These are phyloP conservation scores for Boechera stricta DNA, from an alignment of 345 rosid genomes.

Conservation along the genomic window DNA sequence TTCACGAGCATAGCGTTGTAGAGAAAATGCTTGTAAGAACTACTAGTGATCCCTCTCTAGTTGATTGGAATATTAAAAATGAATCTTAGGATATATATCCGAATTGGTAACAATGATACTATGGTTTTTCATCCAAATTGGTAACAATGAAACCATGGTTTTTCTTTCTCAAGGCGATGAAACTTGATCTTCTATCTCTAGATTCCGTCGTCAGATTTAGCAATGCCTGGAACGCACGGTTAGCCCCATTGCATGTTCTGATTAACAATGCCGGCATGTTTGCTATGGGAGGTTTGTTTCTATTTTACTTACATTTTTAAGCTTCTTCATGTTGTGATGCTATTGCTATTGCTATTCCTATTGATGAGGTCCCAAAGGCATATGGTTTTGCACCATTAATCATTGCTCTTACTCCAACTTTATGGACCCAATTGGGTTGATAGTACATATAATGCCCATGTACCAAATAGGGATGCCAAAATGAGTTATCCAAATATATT, in stretches of 20 bases:
- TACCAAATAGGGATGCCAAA: not conserved
- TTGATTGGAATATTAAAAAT: not conserved
- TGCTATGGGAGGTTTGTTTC: slow-evolving; percentile 75
- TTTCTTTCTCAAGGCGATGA: slow-evolving; percentile 63
- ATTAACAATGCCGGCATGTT: slow-evolving; percentile 92
- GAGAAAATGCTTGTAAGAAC: not conserved
- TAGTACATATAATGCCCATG: not conserved
- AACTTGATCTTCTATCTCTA: slow-evolving; percentile 92
- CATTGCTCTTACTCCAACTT: not conserved
- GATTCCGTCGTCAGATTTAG: slow-evolving; percentile 76
- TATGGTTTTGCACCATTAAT: not conserved
- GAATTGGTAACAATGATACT: too few relatives aligned
- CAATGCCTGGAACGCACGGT: slow-evolving; percentile 72
- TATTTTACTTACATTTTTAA: not conserved
- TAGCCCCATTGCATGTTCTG: slow-evolving; percentile 74
- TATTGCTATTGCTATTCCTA: too few relatives aligned
- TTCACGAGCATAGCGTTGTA: not conserved
- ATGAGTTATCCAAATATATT: not conserved
- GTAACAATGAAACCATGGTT: not conserved
- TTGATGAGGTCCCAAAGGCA: slow-evolving; percentile 3
- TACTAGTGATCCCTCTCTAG: not conserved
- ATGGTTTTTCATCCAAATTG: too few relatives aligned
- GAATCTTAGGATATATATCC: not conserved
- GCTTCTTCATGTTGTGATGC: not conserved
- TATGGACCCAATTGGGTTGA: not conserved